Conservation (phyloP, 2,329 filamentous ascomycete genomes). For the Colletotrichum brevisporum region DNA sequence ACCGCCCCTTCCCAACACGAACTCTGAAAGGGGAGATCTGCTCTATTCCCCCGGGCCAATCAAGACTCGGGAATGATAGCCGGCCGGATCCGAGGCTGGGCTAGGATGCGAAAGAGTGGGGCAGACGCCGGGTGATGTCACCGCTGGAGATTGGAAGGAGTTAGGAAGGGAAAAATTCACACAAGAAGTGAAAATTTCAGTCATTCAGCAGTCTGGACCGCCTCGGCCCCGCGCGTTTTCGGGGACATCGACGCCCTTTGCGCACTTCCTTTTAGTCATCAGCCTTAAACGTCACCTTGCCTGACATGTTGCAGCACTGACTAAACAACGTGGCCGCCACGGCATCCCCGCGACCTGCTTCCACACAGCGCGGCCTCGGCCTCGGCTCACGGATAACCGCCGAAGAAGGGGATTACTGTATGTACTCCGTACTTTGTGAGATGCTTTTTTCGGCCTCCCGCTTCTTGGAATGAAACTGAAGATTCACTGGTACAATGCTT, state of each 20-base stretch:
- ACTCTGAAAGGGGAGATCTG: not conserved
- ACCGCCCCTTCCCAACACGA: not conserved
- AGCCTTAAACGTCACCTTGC: constrained; percentile 41
- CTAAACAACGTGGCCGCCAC: constrained; percentile 22
- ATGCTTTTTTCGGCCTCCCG: not conserved
- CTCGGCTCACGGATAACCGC: constrained; percentile 5
- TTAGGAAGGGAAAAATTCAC: constrained; percentile 2
- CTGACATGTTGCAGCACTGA: constrained; percentile 21
- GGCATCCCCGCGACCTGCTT: constrained; percentile 24
- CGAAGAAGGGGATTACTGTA: too few relatives aligned
- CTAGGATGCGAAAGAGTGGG: not conserved
- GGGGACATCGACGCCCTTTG: not conserved
- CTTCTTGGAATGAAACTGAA: too few relatives aligned
- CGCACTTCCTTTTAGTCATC: constrained; percentile 19
- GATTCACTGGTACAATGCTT: too few relatives aligned
- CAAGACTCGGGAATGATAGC: not conserved
- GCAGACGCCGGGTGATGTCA: constrained; percentile 30
- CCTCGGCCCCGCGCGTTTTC: constrained; percentile 8
- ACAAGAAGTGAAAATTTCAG: constrained; percentile 4
- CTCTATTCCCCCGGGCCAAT: constrained; percentile 10
- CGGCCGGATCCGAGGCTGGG: constrained; percentile 27
- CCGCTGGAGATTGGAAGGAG: constrained; percentile 25
- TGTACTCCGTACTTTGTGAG: too few relatives aligned
- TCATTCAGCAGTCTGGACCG: not conserved
- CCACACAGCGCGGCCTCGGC: constrained; percentile 3